phyloP scores from a whole-genome alignment of 1,284 basidiomycete species.

The Mycena sp. region DNA sequence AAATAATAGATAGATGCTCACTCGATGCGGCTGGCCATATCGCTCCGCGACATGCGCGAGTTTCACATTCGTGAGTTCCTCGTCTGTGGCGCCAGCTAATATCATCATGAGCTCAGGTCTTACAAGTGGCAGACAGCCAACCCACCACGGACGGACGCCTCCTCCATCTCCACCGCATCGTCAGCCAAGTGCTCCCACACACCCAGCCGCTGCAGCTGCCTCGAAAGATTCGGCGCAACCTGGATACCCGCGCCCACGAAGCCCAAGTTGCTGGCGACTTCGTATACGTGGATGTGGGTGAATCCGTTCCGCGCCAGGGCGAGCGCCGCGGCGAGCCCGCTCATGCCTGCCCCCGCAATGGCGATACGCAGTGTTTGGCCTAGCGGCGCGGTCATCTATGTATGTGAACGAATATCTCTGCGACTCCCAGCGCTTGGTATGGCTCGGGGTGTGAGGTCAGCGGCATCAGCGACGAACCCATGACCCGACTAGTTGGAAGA shows the following conservation, averaged over 20 bases:
- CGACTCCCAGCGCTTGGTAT: too few relatives aligned
- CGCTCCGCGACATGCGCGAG: conserved; percentile 57
- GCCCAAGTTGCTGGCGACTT: conserved; percentile 42
- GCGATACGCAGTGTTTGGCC: conserved; percentile 25
- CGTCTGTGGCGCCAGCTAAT: conserved; percentile 52
- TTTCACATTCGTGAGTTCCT: conserved; percentile 57
- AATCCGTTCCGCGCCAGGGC: conserved; percentile 31
- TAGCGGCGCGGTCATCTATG: conserved; percentile 10
- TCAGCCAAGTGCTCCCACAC: conserved; percentile 28
- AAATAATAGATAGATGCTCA: conserved; percentile 8
- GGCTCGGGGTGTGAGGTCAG: too few relatives aligned
- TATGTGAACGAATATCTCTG: too few relatives aligned
- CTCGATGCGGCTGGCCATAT: conserved; percentile 38
- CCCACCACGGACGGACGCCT: conserved; percentile 59
- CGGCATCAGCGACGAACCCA: too few relatives aligned
- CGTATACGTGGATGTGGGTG: conserved; percentile 30
- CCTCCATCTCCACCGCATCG: conserved; percentile 55
- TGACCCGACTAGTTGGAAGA: too few relatives aligned
- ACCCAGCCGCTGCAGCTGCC: conserved; percentile 28
- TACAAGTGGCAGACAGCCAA: not conserved
- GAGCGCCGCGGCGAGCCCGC: conserved; percentile 32
- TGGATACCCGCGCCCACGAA: conserved; percentile 61
- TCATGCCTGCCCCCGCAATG: conserved; percentile 35
- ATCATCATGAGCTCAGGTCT: not conserved
- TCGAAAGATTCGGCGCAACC: conserved; percentile 31